Base-by-base conservation (phyloP, 2,329 filamentous ascomycete species). In the Blumeria hordei region DNA sequence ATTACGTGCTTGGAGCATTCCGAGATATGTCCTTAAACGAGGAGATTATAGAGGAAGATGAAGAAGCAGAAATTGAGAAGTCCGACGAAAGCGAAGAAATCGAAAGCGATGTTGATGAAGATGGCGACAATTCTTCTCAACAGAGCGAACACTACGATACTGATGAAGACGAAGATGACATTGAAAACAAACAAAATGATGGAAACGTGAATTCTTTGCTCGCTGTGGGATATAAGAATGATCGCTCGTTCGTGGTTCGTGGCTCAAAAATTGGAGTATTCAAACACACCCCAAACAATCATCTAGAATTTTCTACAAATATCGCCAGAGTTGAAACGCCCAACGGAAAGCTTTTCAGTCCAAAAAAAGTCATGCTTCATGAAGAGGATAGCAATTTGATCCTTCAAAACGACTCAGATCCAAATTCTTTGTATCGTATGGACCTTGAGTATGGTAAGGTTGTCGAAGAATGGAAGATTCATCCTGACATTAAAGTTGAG, bases 201-300 rank as follows among this genome's bases (percentile, higher is more conserved):
- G 83, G 83, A 44, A 88, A 93, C 63, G 76, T 87, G 66, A 98
- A 96, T 72, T 93, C 88, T 1, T 85, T 92, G 64, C 76, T 98
- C 55, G 92, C 92, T 11, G 92, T 98, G 54, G 92, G 92, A 55
- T 94, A 94, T 71, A 96, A 94, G 69, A 85, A 95, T 60, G 92
- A 98, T 66, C 80, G 92, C 57, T 96, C 92, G 0, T 98, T 96
- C 62, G 92, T 98, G 56, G 88, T 98, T 45, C 83, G 92, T 59
- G 92, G 92, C 35, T 92, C 88, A 62, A 95, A 96, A 75, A 98
- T 98, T 66, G 92, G 92, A 55, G 92, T 98, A 43, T 98, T 98
- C 76, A 96, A 93, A 68, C 92, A 98, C 65, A 94, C 88, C 0
- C 74, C 81, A 0, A 85, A 94, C 69, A 93, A 96, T 66, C 82